Conservation (phyloP, 148 eudicot species). For the Silene uniflora region DNA sequence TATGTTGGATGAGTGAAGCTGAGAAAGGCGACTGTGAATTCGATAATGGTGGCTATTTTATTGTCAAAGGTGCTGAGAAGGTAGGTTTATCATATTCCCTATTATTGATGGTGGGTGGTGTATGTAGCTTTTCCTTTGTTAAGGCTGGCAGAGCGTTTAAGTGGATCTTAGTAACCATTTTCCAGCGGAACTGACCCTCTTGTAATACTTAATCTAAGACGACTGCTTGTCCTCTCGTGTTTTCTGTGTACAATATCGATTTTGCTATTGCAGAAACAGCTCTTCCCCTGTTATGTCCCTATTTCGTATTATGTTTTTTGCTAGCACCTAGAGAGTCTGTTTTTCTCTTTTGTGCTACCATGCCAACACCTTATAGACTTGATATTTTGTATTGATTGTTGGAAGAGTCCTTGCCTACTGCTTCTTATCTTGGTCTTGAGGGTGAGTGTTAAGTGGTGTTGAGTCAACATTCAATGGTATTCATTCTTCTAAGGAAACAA, state of each 20-base stretch:
- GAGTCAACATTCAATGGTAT: neutral
- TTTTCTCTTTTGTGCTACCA: neutral
- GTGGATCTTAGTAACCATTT: neutral
- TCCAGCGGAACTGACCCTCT: conserved; percentile 3
- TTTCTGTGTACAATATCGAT: neutral
- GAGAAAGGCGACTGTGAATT: conserved; percentile 80
- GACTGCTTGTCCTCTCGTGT: neutral
- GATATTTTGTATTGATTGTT: neutral
- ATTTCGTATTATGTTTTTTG: neutral
- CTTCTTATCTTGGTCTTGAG: neutral
- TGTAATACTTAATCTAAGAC: neutral
- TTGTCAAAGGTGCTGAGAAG: conserved; percentile 98
- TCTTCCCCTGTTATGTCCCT: neutral
- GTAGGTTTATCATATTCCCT: conserved; percentile 25
- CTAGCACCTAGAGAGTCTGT: neutral
- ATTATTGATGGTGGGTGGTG: neutral
- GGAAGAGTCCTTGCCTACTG: neutral
- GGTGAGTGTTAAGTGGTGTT: neutral
- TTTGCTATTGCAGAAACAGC: neutral
- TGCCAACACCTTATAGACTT: neutral
- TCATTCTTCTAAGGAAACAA: conserved; percentile 1
- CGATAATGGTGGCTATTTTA: conserved; percentile 93
- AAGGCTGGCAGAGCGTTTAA: neutral
- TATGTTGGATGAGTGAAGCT: conserved; percentile 78
- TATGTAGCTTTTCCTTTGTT: neutral